Conservation (phyloP, 164 flowering plant species). For the Stephania cephalantha region DNA sequence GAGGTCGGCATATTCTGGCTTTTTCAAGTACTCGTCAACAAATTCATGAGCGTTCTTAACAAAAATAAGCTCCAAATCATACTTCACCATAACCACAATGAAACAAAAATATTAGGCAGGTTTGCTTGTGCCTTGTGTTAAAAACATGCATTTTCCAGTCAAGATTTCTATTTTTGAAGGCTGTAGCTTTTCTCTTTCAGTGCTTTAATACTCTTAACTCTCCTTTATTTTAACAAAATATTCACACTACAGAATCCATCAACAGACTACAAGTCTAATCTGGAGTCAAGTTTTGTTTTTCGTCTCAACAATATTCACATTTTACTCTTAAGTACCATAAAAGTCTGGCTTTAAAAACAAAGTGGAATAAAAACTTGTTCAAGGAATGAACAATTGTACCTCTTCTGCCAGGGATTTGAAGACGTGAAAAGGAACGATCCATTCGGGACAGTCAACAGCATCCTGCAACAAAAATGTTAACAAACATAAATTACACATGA, state of each 20-base stretch:
- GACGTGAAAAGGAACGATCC: conserved; percentile 86
- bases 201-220: neutral
- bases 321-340: neutral
- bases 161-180: neutral
- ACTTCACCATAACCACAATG: conserved; percentile 38
- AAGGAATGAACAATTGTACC: conserved; percentile 30
- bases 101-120: neutral
- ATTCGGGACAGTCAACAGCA: conserved; percentile 99
- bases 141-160: neutral
- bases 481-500: neutral
- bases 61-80: conserved; percentile 82
- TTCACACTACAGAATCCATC: too few relatives aligned
- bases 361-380: neutral
- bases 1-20: conserved; percentile 74
- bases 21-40: conserved; percentile 84
- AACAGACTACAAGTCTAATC: too few relatives aligned
- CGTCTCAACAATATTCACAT: too few relatives aligned
- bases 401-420: conserved; percentile 92
- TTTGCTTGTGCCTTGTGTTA: neutral
- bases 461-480: conserved; percentile 44
- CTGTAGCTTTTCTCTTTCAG: neutral
- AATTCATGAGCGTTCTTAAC: conserved; percentile 87
- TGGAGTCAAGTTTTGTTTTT: too few relatives aligned
- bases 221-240: neutral
- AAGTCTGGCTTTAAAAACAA: neutral